phyloP scores from a whole-genome alignment of 1,139 yeast genomes.

The Debaryomycetaceae sp. region DNA sequence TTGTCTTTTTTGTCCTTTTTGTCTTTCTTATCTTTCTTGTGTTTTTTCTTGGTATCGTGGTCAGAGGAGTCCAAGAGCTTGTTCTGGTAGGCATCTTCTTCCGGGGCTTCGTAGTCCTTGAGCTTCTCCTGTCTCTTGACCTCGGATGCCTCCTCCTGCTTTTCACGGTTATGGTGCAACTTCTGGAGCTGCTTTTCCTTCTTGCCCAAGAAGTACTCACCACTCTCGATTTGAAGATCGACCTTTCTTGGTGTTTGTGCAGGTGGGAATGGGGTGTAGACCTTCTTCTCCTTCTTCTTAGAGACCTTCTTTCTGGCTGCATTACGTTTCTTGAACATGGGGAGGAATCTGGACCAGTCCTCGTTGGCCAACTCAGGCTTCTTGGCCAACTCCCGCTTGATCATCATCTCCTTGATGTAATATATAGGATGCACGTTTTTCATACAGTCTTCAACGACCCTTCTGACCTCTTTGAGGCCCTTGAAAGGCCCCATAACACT shows the following conservation, averaged over 20 bases:
- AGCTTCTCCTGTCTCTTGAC: slow-evolving; percentile 67
- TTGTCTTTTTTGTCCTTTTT: slow-evolving; percentile 18
- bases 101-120: slow-evolving; percentile 83
- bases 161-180: slow-evolving; percentile 72
- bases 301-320: slow-evolving; percentile 78
- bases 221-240: slow-evolving; percentile 96
- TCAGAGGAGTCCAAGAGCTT: slow-evolving; percentile 19
- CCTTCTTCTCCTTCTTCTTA: slow-evolving; percentile 66
- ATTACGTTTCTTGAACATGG: slow-evolving; percentile 94
- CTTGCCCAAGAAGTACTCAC: slow-evolving; percentile 94
- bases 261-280: slow-evolving; percentile 99
- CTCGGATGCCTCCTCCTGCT: slow-evolving; percentile 69
- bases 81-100: slow-evolving; percentile 55
- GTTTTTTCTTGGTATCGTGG: slow-evolving; percentile 19
- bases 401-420: slow-evolving; percentile 96
- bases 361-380: slow-evolving; percentile 94
- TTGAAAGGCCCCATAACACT: slow-evolving; percentile 96
- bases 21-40: slow-evolving; percentile 19
- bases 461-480: slow-evolving; percentile 87
- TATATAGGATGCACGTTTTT: slow-evolving; percentile 93
- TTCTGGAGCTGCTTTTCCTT: slow-evolving; percentile 72
- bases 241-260: slow-evolving; percentile 95
- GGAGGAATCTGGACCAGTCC: slow-evolving; percentile 96
- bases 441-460: slow-evolving; percentile 98
- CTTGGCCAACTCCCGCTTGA: slow-evolving; percentile 89